These are phyloP conservation scores for Fraxinus velutina DNA, from an alignment of 305 asterid genomes.

Conservation along the genomic window DNA sequence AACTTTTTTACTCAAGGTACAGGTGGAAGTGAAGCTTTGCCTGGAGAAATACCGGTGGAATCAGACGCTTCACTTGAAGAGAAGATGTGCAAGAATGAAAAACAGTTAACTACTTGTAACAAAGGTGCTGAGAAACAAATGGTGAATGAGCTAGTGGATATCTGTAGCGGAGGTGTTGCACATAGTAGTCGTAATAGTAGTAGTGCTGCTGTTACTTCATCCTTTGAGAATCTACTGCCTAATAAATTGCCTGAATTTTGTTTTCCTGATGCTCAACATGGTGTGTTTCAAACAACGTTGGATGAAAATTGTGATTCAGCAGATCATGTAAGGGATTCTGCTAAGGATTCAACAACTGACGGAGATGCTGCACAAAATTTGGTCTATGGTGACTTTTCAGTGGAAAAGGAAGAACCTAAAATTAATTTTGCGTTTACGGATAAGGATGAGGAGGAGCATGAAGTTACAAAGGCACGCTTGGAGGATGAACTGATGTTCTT, in stretches of 20 bases:
- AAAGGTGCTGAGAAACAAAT: constrained; percentile 19
- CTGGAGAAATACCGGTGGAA: constrained; percentile 27
- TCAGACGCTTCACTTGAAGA: constrained; percentile 26
- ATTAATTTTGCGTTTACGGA: constrained; percentile 21
- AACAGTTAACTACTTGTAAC: constrained; percentile 25
- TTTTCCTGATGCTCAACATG: constrained; percentile 29
- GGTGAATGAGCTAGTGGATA: constrained; percentile 19
- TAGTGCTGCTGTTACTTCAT: constrained; percentile 25
- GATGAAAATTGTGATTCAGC: constrained; percentile 25
- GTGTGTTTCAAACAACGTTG: constrained; percentile 29
- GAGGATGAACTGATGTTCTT: constrained; percentile 65
- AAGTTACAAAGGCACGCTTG: constrained; percentile 45
- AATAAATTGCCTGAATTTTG: constrained; percentile 25
- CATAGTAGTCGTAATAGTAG: not conserved
- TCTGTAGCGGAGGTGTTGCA: constrained; percentile 23
- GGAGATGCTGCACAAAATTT: constrained; percentile 26
- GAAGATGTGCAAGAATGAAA: constrained; percentile 16
- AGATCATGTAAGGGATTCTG: constrained; percentile 30
- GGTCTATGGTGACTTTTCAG: constrained; percentile 23
- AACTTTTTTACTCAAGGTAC: constrained; percentile 27
- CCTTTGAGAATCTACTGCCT: constrained; percentile 16
- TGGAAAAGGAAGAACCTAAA: constrained; percentile 26
- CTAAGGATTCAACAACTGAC: constrained; percentile 29
- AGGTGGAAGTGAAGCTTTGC: constrained; percentile 28
- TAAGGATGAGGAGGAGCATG: constrained; percentile 38